phyloP scores from a whole-genome alignment of 2,329 filamentous ascomycete genomes.

The Claviceps sp. region DNA sequence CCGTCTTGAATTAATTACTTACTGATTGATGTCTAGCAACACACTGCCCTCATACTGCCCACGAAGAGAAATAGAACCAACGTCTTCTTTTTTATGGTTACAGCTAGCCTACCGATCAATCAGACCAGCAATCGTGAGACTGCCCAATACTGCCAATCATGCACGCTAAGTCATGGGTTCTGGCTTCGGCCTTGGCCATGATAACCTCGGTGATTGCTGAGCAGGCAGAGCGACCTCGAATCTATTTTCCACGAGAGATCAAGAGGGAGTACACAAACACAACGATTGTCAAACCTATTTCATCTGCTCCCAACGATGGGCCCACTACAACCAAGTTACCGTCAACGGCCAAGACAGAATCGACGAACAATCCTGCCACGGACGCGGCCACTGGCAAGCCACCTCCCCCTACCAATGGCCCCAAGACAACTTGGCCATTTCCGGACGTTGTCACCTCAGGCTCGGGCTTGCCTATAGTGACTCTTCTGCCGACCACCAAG shows the following conservation, averaged over 20 bases:
- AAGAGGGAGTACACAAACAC: constrained; percentile 36
- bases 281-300: constrained; percentile 21
- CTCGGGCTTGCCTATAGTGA: background rate
- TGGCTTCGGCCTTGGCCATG: constrained; percentile 36
- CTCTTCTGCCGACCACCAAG: background rate
- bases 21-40: background rate
- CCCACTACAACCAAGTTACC: constrained; percentile 9
- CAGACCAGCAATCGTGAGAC: background rate
- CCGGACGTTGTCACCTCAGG: background rate
- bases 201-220: constrained; percentile 30
- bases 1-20: background rate
- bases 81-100: background rate
- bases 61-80: background rate
- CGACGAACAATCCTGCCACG: constrained; percentile 13
- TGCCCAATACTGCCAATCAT: constrained; percentile 22
- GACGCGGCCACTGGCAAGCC: constrained; percentile 10
- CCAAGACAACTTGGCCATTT: background rate
- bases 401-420: background rate
- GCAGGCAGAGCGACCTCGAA: constrained; percentile 32
- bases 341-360: constrained; percentile 8
- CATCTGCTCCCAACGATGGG: constrained; percentile 9
- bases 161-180: constrained; percentile 32
- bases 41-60: background rate
- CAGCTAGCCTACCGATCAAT: background rate
- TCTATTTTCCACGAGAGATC: constrained; percentile 44